Base-by-base conservation (phyloP, 2,329 filamentous ascomycete genomes). In the Nigrograna mackinnonii region DNA sequence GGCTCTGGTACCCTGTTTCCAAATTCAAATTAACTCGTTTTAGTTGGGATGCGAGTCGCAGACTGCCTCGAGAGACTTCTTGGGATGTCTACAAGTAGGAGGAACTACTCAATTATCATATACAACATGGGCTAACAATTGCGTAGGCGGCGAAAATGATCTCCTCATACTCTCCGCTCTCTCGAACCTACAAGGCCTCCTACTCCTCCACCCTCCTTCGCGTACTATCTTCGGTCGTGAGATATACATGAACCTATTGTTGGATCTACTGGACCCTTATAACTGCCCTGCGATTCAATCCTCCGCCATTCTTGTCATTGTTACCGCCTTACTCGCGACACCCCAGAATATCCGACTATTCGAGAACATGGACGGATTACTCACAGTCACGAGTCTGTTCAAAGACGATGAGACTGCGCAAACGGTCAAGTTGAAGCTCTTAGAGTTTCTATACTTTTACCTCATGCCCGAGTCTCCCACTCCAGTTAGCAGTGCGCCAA, bases 381-480 rank as follows among this genome's bases (percentile, higher is more conserved):
- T 96, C 30, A 94, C 91, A 1, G 84, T 97, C 34, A 96, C 92
- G 2, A 92, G 88, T 7, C 80, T 97, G 37, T 96, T 97, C 81
- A 95, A 95, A 70, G 88, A 87, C 50, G 85, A 90, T 47, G 83
- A 85, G 52, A 96, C 92, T 3, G 84, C 84, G 18, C 84, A 90
- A 48, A 89, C 92, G 58, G 91, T 97, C 53, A 96, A 96, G 74
- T 82, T 96, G 63, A 94, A 95, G 69, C 83, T 95, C n/a, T 86
- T 96, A 55, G 94, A 97, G 69, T 97, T 97, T 65, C 75, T 99
- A 38, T 97, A 97, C 76, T 97, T 97, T 71, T 99, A 97, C 70
- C 85, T 99, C 56, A 96, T 97, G 86, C 91, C 92, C 37, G 94
- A 99, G 72, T 83, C 82, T 0, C 84, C 76, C 2, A 64, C 64